A percentile compares a stretch with the other conserved stretches of the same genome.
phyloP scores from a whole-genome alignment of 2,329 filamentous ascomycete species.

The Penicillium sumatraense region DNA sequence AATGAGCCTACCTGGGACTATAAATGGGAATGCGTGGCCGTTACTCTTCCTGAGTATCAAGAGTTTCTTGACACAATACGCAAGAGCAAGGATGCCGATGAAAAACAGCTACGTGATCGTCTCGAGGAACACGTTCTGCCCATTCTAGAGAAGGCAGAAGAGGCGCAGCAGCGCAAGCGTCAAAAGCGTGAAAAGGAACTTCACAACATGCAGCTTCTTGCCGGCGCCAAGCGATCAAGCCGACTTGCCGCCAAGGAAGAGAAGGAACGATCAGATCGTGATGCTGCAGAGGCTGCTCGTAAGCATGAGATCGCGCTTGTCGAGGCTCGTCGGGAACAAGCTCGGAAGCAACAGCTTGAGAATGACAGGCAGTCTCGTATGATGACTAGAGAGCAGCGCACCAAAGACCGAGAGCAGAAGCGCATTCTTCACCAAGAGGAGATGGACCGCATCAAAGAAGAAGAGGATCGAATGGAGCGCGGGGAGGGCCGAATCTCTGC shows the following conservation, averaged over 20 bases:
- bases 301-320: slow-evolving; percentile 68
- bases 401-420: slow-evolving; percentile 83
- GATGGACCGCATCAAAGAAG: slow-evolving; percentile 76
- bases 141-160: slow-evolving; percentile 76
- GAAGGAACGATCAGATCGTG: slow-evolving; percentile 74
- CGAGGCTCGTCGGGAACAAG: slow-evolving; percentile 64
- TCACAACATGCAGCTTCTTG: slow-evolving; percentile 80
- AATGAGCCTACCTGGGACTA: slow-evolving; percentile 55
- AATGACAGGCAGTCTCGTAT: slow-evolving; percentile 78
- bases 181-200: slow-evolving; percentile 80
- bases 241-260: slow-evolving; percentile 83
- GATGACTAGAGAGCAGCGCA: slow-evolving; percentile 80
- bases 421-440: slow-evolving; percentile 85
- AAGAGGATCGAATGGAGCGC: slow-evolving; percentile 64
- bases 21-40: slow-evolving; percentile 88
- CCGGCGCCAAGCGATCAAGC: slow-evolving; percentile 92
- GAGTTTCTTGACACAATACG: slow-evolving; percentile 71
- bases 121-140: slow-evolving; percentile 81
- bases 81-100: slow-evolving; percentile 80
- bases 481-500: slow-evolving; percentile 71
- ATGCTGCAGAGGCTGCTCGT: slow-evolving; percentile 70
- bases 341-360: slow-evolving; percentile 67
- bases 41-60: slow-evolving; percentile 78
- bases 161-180: slow-evolving; percentile 70
- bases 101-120: slow-evolving; percentile 74